Evolutionary conservation across 805 yeast species (phyloP), one percentile per base, ranked within the genome.

Genomic region (Hanseniaspora lindneri): DNA sequence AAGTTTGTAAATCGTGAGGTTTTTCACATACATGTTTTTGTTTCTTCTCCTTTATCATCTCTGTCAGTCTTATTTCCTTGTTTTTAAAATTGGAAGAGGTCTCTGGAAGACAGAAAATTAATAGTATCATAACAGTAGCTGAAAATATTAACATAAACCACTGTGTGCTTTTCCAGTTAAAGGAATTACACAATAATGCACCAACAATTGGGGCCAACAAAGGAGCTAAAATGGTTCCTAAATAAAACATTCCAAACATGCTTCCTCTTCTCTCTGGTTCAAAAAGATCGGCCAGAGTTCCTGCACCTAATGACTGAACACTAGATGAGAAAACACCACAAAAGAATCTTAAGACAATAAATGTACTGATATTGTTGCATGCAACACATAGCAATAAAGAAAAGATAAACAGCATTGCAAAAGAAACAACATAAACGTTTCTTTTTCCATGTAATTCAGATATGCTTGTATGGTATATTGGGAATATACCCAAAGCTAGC

Each of bases 101-200:
- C 59, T 86, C 95, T 0, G 95, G 95, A 7, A 85, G 66, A 2
- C 69, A 63, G 39, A 83, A 67, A 2, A 75, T 54, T 35, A 85
- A 64, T 47, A 74, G 52, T 0, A 75, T 20, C 23, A 72, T 66
- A 42, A 73, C 71, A 13, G 70, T 60, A 2, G 79, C 85, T 1
- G 84, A 74, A 39, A 82, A 61, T 25, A 81, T 79, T 16, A 80
- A 83, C 63, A 83, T 66, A 49, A 83, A 76, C 89, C 94, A 86
- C 58, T 83, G 92, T 2, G 95, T 83, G 2, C 89, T 83, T 59
- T 94, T 70, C 94, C 95, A 86, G 8, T 86, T 85, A 80, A 86
- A 82, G 10, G 70, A 69, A 37, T 72, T 67, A 6, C 82, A 73
- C 25, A 86, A 72, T 1, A 79, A 77, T 52, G 95, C 89, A 43